Conservation (phyloP, 768 basidiomycete species). For the Pulveroboletus sp. region DNA sequence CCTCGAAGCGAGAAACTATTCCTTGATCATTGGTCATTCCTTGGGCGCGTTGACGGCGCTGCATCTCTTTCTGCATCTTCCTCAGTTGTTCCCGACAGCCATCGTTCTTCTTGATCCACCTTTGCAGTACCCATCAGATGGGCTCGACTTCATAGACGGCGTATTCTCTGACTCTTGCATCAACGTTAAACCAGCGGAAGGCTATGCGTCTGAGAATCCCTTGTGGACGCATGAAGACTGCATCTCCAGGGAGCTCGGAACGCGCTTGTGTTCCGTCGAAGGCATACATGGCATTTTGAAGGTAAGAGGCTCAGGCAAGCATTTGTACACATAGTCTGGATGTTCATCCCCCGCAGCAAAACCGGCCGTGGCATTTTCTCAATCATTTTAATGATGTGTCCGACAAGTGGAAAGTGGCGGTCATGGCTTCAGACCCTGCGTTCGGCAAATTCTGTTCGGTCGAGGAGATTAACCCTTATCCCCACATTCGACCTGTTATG, state of each 20-base stretch:
- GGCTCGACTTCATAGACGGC: neutral
- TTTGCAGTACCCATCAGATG: neutral
- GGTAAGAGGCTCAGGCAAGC: neutral
- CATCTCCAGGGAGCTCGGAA: conserved; percentile 7
- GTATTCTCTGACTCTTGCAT: neutral
- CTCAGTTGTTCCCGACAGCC: conserved; percentile 4
- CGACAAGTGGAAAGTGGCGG: conserved; percentile 11
- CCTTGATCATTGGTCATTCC: conserved; percentile 21
- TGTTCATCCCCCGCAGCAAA: conserved; percentile 4
- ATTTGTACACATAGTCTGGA: neutral
- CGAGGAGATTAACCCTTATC: conserved; percentile 14
- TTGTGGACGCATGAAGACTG: conserved; percentile 14
- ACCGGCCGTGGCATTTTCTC: conserved; percentile 20
- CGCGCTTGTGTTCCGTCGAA: conserved; percentile 9
- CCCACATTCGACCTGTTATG: conserved; percentile 6
- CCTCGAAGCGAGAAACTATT: conserved; percentile 6
- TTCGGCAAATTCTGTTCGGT: neutral
- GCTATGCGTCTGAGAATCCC: conserved; percentile 1
- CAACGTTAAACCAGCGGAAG: neutral
- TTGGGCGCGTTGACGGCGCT: conserved; percentile 6
- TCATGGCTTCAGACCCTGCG: conserved; percentile 19
- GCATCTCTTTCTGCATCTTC: conserved; percentile 7
- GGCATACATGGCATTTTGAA: neutral
- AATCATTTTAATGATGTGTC: neutral
- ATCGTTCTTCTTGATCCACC: conserved; percentile 19